Base-by-base conservation (phyloP, 176 grass and related monocot genomes). In the Carex myosuroides region DNA sequence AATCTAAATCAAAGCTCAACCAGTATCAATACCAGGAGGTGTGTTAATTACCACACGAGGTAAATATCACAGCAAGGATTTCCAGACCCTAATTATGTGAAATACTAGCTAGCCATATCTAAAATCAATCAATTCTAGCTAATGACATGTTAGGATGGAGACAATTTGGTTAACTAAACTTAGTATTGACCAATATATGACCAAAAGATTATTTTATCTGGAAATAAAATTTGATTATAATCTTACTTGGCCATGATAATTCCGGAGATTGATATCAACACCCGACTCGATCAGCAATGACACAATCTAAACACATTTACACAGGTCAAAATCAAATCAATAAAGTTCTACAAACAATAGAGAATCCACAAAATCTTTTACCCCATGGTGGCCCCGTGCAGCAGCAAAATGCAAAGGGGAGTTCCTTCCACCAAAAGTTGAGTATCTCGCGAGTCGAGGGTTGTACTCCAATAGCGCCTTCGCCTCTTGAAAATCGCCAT, bases 391-490 rank as follows among this genome's bases (percentile, higher is more conserved):
- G 33, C 95, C 95, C 87, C 94, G 89, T 1, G 95, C 95, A 8
- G 95, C 91, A 0, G 92, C 92, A 68, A 91, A 95, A 90, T 98
- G 96, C 79, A 98, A 88, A 14, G 96, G 96, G 3, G 96, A 98
- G 88, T 98, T 95, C 59, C 91, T 88, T 64, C 91, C 95, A 22
- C 95, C 91, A n/a, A 98, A 98, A 30, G 95, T 98, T 13, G 91
- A 98, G 71, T 95, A 98, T 32, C 95, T 85, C 64, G 95, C 95
- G 9, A 98, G 89, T 18, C 92, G 89, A 55, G 95, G 95, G 20
- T 95, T 98, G 89, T 90, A 93, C 39, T 98, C 92, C 70, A 98
- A 89, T n/a, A 98, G 91, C 1, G 92, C 92, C 14, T 92, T 94
- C 0, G 95, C 95, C 88, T 98, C 95, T 76, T 91, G 92, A 60